phyloP scores from a whole-genome alignment of 495 filamentous ascomycete genomes.

The Ascobolus immersus region DNA sequence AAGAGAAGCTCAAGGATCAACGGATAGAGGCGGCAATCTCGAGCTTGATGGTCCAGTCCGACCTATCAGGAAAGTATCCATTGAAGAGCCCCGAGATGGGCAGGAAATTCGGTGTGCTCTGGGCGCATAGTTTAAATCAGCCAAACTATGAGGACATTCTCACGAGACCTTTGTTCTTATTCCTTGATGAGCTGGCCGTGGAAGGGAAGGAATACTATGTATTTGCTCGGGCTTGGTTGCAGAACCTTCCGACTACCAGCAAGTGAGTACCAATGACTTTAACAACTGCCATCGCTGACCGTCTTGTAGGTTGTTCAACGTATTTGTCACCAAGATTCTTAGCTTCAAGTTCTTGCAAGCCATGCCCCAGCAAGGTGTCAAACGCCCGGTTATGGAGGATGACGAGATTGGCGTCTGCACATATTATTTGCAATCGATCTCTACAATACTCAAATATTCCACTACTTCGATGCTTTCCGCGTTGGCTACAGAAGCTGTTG shows the following conservation, averaged over 20 bases:
- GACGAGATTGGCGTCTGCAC: conserved; percentile 51
- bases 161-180: conserved; percentile 53
- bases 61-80: conserved; percentile 26
- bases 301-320: conserved; percentile 24
- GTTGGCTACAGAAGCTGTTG: conserved; percentile 22
- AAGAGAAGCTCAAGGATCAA: conserved; percentile 35
- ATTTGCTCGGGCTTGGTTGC: conserved; percentile 59
- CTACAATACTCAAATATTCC: conserved; percentile 39
- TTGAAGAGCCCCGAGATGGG: conserved; percentile 29
- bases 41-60: conserved; percentile 36
- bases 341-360: conserved; percentile 29
- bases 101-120: conserved; percentile 43
- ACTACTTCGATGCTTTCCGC: conserved; percentile 35
- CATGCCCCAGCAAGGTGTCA: too few species aligned
- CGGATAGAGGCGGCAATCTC: conserved; percentile 59
- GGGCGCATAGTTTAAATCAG: conserved; percentile 54
- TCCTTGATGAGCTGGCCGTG: conserved; percentile 54
- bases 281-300: too few species aligned
- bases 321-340: conserved; percentile 31
- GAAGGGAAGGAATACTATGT: conserved; percentile 48
- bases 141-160: conserved; percentile 43
- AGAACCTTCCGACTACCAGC: conserved; percentile 40
- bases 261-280: conserved; percentile 9
- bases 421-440: conserved; percentile 53
- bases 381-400: conserved; percentile 14